Evolutionary conservation across 2,329 filamentous ascomycete genomes (phyloP).

Genomic region (Talaromyces sp.): DNA sequence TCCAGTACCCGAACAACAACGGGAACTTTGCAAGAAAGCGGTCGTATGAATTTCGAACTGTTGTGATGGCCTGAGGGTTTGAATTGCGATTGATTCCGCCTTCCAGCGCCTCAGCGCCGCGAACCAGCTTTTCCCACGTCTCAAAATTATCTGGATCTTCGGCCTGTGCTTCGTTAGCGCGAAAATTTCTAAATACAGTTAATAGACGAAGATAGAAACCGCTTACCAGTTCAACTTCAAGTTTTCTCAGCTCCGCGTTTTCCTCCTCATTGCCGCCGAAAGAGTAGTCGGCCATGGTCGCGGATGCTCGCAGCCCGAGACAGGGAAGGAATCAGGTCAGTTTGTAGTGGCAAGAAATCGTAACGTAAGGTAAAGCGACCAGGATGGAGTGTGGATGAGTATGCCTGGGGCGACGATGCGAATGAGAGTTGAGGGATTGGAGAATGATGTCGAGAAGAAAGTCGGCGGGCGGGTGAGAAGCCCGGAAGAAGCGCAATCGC

Average conservation of each 20-base stretch:
- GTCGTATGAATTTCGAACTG: conserved; percentile 83
- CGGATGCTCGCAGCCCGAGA: neutral
- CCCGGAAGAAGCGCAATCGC: neutral
- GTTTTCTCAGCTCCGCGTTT: conserved; percentile 72
- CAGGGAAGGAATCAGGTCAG: neutral
- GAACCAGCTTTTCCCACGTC: conserved; percentile 86
- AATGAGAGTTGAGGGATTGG: neutral
- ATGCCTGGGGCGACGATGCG: neutral
- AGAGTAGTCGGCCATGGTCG: conserved; percentile 64
- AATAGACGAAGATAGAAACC: neutral
- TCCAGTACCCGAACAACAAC: conserved; percentile 96
- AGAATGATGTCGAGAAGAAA: neutral
- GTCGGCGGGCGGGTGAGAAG: neutral
- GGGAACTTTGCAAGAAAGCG: conserved; percentile 92
- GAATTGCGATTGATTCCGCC: conserved; percentile 95
- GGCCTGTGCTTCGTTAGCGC: conserved; percentile 35
- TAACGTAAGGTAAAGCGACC: neutral
- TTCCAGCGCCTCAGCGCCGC: conserved; percentile 75
- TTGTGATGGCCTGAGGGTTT: conserved; percentile 83
- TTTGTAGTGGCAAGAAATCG: neutral
- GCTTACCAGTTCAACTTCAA: conserved; percentile 70
- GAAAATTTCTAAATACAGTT: neutral
- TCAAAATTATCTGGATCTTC: conserved; percentile 87
- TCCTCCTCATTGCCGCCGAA: conserved; percentile 74
- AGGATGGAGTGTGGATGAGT: neutral